These are phyloP conservation scores for Hura crepitans DNA, from an alignment of 441 rosid species.

Conservation along the genomic window DNA sequence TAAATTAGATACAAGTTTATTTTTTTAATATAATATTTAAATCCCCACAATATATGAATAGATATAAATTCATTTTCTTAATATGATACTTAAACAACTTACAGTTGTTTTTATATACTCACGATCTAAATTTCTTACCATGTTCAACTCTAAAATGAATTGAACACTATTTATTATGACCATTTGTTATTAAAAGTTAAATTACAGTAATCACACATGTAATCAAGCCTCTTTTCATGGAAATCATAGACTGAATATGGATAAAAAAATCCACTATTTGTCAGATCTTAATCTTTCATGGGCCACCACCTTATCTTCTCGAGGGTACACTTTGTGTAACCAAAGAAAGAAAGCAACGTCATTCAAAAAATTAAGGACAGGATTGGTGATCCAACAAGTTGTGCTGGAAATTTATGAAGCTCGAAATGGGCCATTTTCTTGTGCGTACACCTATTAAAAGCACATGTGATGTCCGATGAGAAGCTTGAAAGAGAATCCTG, in stretches of 20 bases:
- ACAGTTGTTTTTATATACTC: too few relatives aligned
- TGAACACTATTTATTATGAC: too few relatives aligned
- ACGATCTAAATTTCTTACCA: too few relatives aligned
- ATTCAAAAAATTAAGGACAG: constrained; percentile 20
- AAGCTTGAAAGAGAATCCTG: constrained; percentile 32
- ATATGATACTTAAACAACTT: too few relatives aligned
- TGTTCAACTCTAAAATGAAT: too few relatives aligned
- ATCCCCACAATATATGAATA: too few relatives aligned
- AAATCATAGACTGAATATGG: constrained; percentile 13
- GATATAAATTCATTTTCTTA: too few relatives aligned
- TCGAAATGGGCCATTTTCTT: constrained; percentile 24
- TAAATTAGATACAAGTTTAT: too few relatives aligned
- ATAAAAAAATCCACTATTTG: constrained; percentile 20
- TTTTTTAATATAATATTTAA: too few relatives aligned
- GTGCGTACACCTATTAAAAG: constrained; percentile 36
- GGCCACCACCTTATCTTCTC: constrained; percentile 36
- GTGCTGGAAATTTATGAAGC: constrained; percentile 23
- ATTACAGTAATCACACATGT: too few relatives aligned
- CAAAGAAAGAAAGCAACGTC: not conserved
- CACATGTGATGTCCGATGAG: constrained; percentile 38
- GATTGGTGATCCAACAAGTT: constrained; percentile 30
- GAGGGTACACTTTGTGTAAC: constrained; percentile 30
- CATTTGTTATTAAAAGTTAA: too few relatives aligned
- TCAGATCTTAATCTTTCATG: constrained; percentile 25
- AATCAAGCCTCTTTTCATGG: not conserved